phyloP scores from a whole-genome alignment of 768 basidiomycete species.

The Serpula lacrymans region DNA sequence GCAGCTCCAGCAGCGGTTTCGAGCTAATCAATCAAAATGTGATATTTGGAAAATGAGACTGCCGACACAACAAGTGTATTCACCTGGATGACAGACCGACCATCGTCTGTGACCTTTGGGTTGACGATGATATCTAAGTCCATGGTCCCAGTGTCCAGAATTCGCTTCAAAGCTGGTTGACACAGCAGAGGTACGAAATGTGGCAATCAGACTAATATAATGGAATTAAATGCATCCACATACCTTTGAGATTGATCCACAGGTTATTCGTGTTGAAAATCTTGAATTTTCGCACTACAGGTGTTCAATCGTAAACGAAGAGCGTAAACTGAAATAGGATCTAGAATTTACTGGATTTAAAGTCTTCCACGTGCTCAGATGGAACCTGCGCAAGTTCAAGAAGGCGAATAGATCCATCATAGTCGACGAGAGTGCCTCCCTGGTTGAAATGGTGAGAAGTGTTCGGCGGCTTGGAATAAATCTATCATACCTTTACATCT shows the following conservation, averaged over 20 bases:
- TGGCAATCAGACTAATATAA: not conserved
- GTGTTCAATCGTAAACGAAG: conserved; percentile 2
- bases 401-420: conserved; percentile 82
- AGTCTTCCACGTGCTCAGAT: conserved; percentile 90
- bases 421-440: conserved; percentile 89
- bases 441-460: conserved; percentile 15
- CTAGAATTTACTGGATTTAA: conserved; percentile 63
- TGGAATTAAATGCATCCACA: conserved; percentile 9
- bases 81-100: conserved; percentile 79
- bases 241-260: conserved; percentile 77
- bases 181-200: not conserved
- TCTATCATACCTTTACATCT: conserved; percentile 46
- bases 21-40: conserved; percentile 49
- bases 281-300: conserved; percentile 81
- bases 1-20: conserved; percentile 94
- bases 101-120: conserved; percentile 83
- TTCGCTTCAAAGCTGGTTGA: conserved; percentile 73
- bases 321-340: not conserved
- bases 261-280: conserved; percentile 88
- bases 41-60: conserved; percentile 12
- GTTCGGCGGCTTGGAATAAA: not conserved
- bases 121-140: conserved; percentile 96
- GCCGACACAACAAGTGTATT: conserved; percentile 13
- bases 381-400: conserved; percentile 96
- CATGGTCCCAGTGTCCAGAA: conserved; percentile 84